Conservation (phyloP, 805 yeast genomes). For the Ogataea philodendri region DNA sequence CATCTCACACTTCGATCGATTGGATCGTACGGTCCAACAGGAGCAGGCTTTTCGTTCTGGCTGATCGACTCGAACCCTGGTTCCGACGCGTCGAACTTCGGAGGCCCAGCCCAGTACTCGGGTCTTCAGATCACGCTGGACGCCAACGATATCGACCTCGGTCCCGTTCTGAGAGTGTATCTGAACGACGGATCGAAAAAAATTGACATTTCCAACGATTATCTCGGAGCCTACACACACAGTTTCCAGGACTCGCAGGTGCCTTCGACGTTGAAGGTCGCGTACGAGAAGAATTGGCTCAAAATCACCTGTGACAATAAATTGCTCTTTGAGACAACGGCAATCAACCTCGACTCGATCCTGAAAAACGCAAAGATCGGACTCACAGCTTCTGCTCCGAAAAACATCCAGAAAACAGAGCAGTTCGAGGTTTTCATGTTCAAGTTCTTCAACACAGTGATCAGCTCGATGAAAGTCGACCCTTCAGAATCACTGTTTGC, state of each 20-base stretch:
- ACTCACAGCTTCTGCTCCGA: slow-evolving; percentile 46
- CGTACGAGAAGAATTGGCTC: slow-evolving; percentile 45
- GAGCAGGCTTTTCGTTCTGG: slow-evolving; percentile 62
- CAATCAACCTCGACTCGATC: slow-evolving; percentile 43
- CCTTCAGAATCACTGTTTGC: slow-evolving; percentile 29
- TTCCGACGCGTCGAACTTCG: slow-evolving; percentile 39
- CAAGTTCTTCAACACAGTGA: slow-evolving; percentile 50
- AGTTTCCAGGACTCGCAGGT: slow-evolving; percentile 64
- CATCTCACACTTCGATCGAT: slow-evolving; percentile 64
- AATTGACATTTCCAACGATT: slow-evolving; percentile 27
- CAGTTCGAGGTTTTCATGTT: slow-evolving; percentile 63
- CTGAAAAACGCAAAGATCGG: slow-evolving; percentile 47
- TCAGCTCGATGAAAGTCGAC: slow-evolving; percentile 25
- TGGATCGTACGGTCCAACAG: slow-evolving; percentile 47
- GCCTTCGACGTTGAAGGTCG: slow-evolving; percentile 66
- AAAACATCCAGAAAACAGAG: slow-evolving; percentile 41
- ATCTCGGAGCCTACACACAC: slow-evolving; percentile 33
- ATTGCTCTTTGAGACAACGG: slow-evolving; percentile 63
- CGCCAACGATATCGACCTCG: slow-evolving; percentile 41
- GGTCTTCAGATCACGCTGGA: slow-evolving; percentile 66
- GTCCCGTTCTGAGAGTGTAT: slow-evolving; percentile 55
- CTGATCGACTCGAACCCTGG: slow-evolving; percentile 37
- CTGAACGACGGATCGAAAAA: slow-evolving; percentile 55
- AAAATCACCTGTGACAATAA: slow-evolving; percentile 73
- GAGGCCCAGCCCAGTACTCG: slow-evolving; percentile 57